Conservation (phyloP, 2,329 filamentous ascomycete genomes). For the Rhytidhysteron rufulum region DNA sequence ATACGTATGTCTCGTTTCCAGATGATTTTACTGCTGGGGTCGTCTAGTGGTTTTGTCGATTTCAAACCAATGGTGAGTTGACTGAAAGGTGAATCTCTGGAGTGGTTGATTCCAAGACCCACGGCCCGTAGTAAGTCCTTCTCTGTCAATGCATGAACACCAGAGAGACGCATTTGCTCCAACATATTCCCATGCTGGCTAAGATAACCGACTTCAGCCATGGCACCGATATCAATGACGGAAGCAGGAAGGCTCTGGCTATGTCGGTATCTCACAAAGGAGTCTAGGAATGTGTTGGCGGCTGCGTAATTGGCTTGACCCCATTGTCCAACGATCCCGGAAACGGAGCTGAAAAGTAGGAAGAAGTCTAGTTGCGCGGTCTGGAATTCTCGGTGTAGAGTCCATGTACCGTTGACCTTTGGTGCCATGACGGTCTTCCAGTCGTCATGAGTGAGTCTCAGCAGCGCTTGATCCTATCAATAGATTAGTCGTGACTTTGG, state of each 20-base stretch:
- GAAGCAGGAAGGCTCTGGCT: slow-evolving; percentile 35
- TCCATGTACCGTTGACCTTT: slow-evolving; percentile 21
- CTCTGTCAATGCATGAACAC: slow-evolving; percentile 4
- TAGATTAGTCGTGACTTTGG: too few relatives aligned
- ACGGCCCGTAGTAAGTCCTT: slow-evolving; percentile 4
- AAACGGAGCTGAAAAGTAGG: slow-evolving; percentile 23
- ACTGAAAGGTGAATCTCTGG: neutral
- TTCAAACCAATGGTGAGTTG: slow-evolving; percentile 12
- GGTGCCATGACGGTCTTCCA: slow-evolving; percentile 9
- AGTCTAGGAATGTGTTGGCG: slow-evolving; percentile 37
- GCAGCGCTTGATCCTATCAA: slow-evolving; percentile 2
- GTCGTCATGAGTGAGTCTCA: slow-evolving; percentile 9
- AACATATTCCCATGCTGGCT: slow-evolving; percentile 7
- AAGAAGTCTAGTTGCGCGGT: slow-evolving; percentile 20
- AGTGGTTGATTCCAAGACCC: neutral
- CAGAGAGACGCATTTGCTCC: neutral
- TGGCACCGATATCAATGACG: slow-evolving; percentile 51
- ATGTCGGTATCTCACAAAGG: slow-evolving; percentile 16
- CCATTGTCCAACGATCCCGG: slow-evolving; percentile 18
- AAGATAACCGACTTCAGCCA: slow-evolving; percentile 42
- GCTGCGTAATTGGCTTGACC: slow-evolving; percentile 47
- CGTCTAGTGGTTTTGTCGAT: slow-evolving; percentile 14
- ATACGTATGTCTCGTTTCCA: slow-evolving; percentile 20
- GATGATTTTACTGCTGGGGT: slow-evolving; percentile 12
- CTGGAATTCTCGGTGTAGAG: slow-evolving; percentile 15